Evolutionary conservation across 257 asterid genomes (phyloP).

Genomic region (Henckelia pumila): DNA sequence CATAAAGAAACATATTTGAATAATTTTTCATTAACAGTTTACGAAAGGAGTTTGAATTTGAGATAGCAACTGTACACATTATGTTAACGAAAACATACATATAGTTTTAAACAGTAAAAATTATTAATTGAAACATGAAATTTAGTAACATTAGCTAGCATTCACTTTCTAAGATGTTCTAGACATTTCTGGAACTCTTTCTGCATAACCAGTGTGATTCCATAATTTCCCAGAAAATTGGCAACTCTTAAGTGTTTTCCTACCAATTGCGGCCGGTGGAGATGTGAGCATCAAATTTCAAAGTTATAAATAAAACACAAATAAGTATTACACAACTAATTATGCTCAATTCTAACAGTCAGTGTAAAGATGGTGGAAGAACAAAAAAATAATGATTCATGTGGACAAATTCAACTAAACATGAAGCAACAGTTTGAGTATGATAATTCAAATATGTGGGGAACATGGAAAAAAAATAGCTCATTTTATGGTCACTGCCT

Average conservation of each 20-base stretch:
- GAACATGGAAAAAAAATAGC: conserved; percentile 4
- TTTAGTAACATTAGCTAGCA: not conserved
- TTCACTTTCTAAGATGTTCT: not conserved
- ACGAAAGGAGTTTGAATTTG: not conserved
- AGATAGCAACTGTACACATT: not conserved
- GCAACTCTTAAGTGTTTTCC: not conserved
- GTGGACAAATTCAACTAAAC: conserved; percentile 8
- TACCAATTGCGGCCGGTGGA: not conserved
- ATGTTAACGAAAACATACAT: too few species aligned
- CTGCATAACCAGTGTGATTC: not conserved
- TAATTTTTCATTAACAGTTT: not conserved
- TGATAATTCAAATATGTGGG: conserved; percentile 3
- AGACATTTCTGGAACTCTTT: conserved; percentile 8
- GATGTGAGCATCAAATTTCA: conserved; percentile 1
- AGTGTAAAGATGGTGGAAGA: not conserved
- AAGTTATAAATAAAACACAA: not conserved
- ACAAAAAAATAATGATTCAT: conserved; percentile 2
- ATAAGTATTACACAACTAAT: conserved; percentile 11
- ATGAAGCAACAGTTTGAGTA: not conserved
- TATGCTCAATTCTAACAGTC: not conserved
- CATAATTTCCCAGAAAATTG: not conserved
- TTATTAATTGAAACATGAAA: not conserved
- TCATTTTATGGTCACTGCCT: conserved; percentile 13
- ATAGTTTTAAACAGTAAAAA: not conserved
- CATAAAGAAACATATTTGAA: not conserved